Percentiles rank a stretch among this genome's conserved stretches.
Conservation (phyloP, 148 eudicot genomes). For the Linanthus parryae region DNA sequence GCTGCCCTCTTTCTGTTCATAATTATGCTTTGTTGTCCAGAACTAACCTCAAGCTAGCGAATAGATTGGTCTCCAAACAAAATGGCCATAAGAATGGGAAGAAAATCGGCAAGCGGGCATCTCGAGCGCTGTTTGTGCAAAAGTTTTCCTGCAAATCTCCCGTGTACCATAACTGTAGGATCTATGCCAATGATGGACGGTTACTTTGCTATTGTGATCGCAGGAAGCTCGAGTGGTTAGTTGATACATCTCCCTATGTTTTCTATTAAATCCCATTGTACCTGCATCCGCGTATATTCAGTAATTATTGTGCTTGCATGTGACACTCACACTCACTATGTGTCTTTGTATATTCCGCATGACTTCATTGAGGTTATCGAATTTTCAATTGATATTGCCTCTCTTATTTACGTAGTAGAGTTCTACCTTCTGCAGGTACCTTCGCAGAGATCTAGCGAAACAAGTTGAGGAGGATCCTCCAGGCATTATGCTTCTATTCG, state of each 20-base stretch:
- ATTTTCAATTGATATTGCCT: neutral
- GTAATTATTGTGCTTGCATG: no score
- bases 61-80: conserved; percentile 32
- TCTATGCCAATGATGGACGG: conserved; percentile 94
- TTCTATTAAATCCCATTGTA: no score
- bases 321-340: no score
- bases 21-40: conserved; percentile 61
- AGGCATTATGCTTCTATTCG: conserved; percentile 85
- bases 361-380: neutral
- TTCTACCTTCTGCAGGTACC: conserved; percentile 49
- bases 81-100: conserved; percentile 45
- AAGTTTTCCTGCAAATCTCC: conserved; percentile 98
- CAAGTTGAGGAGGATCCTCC: conserved; percentile 84
- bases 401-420: neutral
- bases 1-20: conserved; percentile 67
- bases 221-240: conserved; percentile 94
- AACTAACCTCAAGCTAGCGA: conserved; percentile 35
- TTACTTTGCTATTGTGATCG: conserved; percentile 90
- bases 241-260: conserved; percentile 12
- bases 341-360: no score
- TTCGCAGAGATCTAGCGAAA: conserved; percentile 75
- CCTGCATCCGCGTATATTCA: no score
- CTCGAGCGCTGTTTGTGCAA: conserved; percentile 81
- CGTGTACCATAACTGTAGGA: conserved; percentile 95
- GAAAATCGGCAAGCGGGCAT: conserved; percentile 48